Percentiles rank a stretch among this genome's conserved stretches.
Evolutionary conservation across 768 basidiomycete genomes (phyloP).

Genomic region (Peribolospora kevripleyi): DNA sequence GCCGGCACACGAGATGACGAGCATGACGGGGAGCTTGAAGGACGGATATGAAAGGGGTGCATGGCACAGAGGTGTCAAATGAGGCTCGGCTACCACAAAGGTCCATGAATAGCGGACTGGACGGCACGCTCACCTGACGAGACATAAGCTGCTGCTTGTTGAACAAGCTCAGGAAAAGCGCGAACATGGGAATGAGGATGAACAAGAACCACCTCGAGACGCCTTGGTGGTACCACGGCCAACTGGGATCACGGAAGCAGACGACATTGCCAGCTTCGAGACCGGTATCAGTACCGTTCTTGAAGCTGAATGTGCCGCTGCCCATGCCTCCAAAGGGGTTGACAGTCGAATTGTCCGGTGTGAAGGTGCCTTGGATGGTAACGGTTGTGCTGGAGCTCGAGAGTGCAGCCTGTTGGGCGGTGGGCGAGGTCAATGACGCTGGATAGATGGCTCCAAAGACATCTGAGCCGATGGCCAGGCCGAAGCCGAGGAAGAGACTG

Average conservation of each 20-base stretch:
- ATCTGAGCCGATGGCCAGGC: conserved; percentile 12
- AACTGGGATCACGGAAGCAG: conserved; percentile 7
- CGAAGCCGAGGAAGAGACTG: conserved; percentile 21
- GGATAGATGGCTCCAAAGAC: conserved; percentile 10
- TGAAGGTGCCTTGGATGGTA: conserved; percentile 8
- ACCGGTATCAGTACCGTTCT: conserved; percentile 4
- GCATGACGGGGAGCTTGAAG: conserved; percentile 19
- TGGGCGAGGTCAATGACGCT: background rate
- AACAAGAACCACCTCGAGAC: conserved; percentile 14
- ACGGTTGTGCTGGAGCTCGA: background rate
- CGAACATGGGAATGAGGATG: conserved; percentile 21
- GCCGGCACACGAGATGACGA: conserved; percentile 21
- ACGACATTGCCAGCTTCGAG: conserved; percentile 6
- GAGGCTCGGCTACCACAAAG: too few relatives aligned
- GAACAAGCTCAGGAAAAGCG: conserved; percentile 16
- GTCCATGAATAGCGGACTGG: background rate
- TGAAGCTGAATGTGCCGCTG: conserved; percentile 9
- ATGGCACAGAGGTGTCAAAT: background rate
- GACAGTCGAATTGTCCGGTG: conserved; percentile 4
- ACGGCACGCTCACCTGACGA: background rate
- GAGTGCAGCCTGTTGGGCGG: background rate
- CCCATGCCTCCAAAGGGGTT: conserved; percentile 1
- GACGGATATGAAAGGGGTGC: background rate
- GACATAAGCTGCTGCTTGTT: conserved; percentile 20
- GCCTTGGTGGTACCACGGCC: conserved; percentile 11